Conservation (phyloP, 2,329 filamentous ascomycete genomes). For the Fusarium mangiferae region DNA sequence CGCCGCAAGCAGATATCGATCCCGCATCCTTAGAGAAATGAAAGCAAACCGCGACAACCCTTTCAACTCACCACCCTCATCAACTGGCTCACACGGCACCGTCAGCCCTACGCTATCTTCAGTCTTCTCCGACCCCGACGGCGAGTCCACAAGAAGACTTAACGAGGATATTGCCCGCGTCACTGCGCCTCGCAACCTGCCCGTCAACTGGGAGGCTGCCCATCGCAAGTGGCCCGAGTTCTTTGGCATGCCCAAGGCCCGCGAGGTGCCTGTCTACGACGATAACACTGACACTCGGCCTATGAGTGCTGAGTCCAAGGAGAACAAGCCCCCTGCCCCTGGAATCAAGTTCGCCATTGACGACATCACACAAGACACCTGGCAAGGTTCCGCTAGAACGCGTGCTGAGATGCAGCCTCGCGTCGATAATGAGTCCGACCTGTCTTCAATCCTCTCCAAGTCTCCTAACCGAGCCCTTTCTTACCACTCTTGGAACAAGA, state of each 20-base stretch:
- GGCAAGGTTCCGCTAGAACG: slow-evolving; percentile 53
- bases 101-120: slow-evolving; percentile 65
- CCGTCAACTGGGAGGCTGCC: slow-evolving; percentile 57
- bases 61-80: slow-evolving; percentile 68
- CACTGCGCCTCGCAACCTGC: slow-evolving; percentile 52
- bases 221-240: slow-evolving; percentile 65
- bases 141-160: slow-evolving; percentile 63
- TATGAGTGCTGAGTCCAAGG: slow-evolving; percentile 53
- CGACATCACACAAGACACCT: slow-evolving; percentile 56
- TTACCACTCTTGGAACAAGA: slow-evolving; percentile 42
- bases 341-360: slow-evolving; percentile 53
- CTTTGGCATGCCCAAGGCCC: slow-evolving; percentile 54
- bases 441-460: slow-evolving; percentile 57
- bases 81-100: slow-evolving; percentile 67
- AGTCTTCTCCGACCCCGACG: slow-evolving; percentile 63
- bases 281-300: slow-evolving; percentile 51
- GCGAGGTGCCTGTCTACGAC: slow-evolving; percentile 43
- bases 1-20: slow-evolving; percentile 55
- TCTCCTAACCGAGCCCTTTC: slow-evolving; percentile 48
- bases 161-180: slow-evolving; percentile 60
- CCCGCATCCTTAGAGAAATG: slow-evolving; percentile 63
- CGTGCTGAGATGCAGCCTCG: slow-evolving; percentile 64
- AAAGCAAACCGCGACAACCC: slow-evolving; percentile 64
- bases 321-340: slow-evolving; percentile 56
- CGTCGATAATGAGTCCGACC: slow-evolving; percentile 63